phyloP scores from a whole-genome alignment of 441 rosid genomes.

The Adansonia gregorii region DNA sequence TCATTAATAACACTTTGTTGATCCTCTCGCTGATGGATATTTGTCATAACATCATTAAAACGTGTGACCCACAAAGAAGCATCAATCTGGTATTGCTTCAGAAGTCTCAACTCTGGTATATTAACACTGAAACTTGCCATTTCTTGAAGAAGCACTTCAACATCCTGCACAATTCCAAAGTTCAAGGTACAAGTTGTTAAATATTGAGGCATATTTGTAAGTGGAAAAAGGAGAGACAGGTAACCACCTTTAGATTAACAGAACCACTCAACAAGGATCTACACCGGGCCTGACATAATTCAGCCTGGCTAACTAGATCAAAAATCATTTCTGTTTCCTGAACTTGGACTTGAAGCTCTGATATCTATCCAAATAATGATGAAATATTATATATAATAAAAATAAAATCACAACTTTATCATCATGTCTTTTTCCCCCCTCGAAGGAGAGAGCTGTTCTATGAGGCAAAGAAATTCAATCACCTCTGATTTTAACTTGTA shows the following conservation, averaged over 20 bases:
- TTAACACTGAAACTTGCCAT: slow-evolving; percentile 52
- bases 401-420: slow-evolving; percentile 22
- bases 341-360: slow-evolving; percentile 72
- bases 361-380: slow-evolving; percentile 47
- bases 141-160: slow-evolving; percentile 65
- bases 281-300: slow-evolving; percentile 64
- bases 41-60: slow-evolving; percentile 51
- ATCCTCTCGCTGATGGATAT: slow-evolving; percentile 58
- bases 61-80: slow-evolving; percentile 66
- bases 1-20: slow-evolving; percentile 65
- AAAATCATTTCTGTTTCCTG: slow-evolving; percentile 63
- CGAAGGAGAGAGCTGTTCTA: slow-evolving; percentile 10
- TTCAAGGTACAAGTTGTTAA: slow-evolving; percentile 24
- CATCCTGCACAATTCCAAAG: slow-evolving; percentile 50
- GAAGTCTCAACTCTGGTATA: slow-evolving; percentile 70
- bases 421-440: not conserved
- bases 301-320: slow-evolving; percentile 59
- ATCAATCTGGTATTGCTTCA: slow-evolving; percentile 66
- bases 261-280: slow-evolving; percentile 56
- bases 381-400: slow-evolving; percentile 28
- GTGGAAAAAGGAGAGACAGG: slow-evolving; percentile 23
- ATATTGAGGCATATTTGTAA: slow-evolving; percentile 7
- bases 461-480: slow-evolving; percentile 30
- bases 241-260: slow-evolving; percentile 56
- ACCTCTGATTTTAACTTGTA: slow-evolving; percentile 85